These are phyloP conservation scores for Vigna hirtella DNA, from an alignment of 306 rosid species.

Conservation along the genomic window DNA sequence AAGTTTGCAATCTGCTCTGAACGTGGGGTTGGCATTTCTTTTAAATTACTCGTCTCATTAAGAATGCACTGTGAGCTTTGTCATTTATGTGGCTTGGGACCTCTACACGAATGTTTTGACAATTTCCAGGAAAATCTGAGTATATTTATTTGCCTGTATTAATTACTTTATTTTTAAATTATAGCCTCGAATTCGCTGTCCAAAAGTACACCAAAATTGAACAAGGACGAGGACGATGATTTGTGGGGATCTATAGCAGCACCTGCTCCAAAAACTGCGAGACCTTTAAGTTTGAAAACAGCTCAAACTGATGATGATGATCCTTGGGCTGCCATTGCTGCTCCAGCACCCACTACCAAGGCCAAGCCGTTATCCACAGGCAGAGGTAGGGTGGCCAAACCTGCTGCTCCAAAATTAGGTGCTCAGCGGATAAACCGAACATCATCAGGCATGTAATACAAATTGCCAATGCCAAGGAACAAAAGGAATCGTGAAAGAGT, in stretches of 20 bases:
- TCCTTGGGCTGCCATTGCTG: conserved; percentile 99
- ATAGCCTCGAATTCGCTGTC: conserved; percentile 65
- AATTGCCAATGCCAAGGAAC: conserved; percentile 36
- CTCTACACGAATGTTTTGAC: conserved; percentile 26
- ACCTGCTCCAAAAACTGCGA: conserved; percentile 83
- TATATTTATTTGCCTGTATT: conserved; percentile 17
- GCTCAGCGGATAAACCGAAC: conserved; percentile 94
- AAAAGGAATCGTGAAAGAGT: conserved; percentile 22
- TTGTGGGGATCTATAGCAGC: conserved; percentile 97
- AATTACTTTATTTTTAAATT: conserved; percentile 23
- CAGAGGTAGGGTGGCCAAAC: conserved; percentile 80
- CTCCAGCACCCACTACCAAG: conserved; percentile 89
- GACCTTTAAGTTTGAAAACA: conserved; percentile 66
- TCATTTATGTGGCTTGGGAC: not conserved
- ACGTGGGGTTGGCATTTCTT: not conserved
- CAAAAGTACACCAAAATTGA: conserved; percentile 58
- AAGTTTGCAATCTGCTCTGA: conserved; percentile 3
- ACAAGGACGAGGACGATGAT: conserved; percentile 77
- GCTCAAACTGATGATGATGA: conserved; percentile 65
- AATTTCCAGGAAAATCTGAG: conserved; percentile 11
- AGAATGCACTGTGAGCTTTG: conserved; percentile 17
- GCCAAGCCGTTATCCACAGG: conserved; percentile 78
- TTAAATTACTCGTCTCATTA: not conserved
- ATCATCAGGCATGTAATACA: conserved; percentile 68
- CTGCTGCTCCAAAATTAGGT: conserved; percentile 84